Percentiles rank a stretch among this genome's conserved stretches.
Evolutionary conservation across 768 basidiomycete species (phyloP).

Genomic region (Hypsizygus marmoreus): DNA sequence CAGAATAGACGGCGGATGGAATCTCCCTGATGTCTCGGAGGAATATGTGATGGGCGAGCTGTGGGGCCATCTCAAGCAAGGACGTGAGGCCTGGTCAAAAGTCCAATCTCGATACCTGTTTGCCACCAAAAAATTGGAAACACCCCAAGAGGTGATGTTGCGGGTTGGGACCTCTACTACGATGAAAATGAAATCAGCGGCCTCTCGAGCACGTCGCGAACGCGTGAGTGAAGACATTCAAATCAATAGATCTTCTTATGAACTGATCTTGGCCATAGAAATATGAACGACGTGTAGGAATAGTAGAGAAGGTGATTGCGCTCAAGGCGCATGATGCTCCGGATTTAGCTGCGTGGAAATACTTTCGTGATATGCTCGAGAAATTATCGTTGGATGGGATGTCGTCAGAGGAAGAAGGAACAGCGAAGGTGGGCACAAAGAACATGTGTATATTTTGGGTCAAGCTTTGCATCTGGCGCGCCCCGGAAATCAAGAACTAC

Average conservation of each 20-base stretch:
- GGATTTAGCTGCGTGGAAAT: conserved; percentile 11
- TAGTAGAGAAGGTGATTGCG: background rate
- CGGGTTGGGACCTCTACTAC: background rate
- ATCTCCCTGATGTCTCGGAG: conserved; percentile 4
- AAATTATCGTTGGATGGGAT: conserved; percentile 7
- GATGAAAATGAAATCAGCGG: background rate
- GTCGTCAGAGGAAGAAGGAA: conserved; percentile 14
- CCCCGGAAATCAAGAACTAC: background rate
- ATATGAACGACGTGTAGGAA: background rate
- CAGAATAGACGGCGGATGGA: background rate
- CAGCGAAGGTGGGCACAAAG: background rate
- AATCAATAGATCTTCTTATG: background rate
- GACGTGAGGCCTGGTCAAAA: conserved; percentile 7
- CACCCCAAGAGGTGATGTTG: background rate
- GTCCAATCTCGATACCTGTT: background rate
- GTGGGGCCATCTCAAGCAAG: conserved; percentile 2
- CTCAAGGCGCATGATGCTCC: background rate
- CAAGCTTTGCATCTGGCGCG: conserved; percentile 6
- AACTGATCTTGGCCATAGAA: background rate
- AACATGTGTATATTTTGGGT: background rate
- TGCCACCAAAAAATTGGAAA: background rate
- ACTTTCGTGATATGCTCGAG: conserved; percentile 2
- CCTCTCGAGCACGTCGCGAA: conserved; percentile 1
- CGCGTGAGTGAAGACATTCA: background rate
- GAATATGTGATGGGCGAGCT: conserved; percentile 3